A percentile compares a stretch with the other conserved stretches of the same genome.
Evolutionary conservation across 1,284 basidiomycete genomes (phyloP).

Genomic region (Pseudozyma sp.): DNA sequence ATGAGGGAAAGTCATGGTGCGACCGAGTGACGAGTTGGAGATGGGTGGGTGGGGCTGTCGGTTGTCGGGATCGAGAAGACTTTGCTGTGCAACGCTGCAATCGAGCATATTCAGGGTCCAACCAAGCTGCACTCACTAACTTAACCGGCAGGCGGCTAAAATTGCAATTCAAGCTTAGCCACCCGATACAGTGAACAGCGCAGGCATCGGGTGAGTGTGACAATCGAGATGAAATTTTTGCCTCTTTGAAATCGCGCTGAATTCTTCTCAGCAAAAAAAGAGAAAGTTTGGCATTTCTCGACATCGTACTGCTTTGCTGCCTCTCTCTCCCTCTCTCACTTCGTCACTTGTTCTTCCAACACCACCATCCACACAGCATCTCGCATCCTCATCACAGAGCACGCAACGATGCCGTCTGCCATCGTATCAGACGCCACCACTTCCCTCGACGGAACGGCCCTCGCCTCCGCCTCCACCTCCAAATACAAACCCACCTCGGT

Average conservation of each 20-base stretch:
- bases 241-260: too few relatives aligned
- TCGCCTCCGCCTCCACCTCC: constrained; percentile 39
- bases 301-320: too few relatives aligned
- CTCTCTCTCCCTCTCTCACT: too few relatives aligned
- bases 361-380: neutral
- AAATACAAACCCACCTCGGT: constrained; percentile 52
- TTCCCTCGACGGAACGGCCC: constrained; percentile 40
- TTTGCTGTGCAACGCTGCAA: too few relatives aligned
- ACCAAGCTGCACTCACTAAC: neutral
- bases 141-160: neutral
- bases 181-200: neutral
- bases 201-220: neutral
- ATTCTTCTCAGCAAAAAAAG: constrained; percentile 3
- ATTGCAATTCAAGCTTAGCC: neutral
- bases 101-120: constrained; percentile 16
- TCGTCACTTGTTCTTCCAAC: neutral
- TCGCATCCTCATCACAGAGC: neutral
- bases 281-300: neutral
- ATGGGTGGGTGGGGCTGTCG: neutral
- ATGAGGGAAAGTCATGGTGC: neutral
- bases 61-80: neutral
- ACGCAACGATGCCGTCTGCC: constrained; percentile 24
- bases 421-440: constrained; percentile 33
- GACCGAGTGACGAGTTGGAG: neutral
- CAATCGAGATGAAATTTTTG: constrained; percentile 39